Evolutionary conservation across 202 grass and related monocot species (phyloP), one percentile per base, ranked within the genome.

Genomic region (Tripidium arundinaceum): DNA sequence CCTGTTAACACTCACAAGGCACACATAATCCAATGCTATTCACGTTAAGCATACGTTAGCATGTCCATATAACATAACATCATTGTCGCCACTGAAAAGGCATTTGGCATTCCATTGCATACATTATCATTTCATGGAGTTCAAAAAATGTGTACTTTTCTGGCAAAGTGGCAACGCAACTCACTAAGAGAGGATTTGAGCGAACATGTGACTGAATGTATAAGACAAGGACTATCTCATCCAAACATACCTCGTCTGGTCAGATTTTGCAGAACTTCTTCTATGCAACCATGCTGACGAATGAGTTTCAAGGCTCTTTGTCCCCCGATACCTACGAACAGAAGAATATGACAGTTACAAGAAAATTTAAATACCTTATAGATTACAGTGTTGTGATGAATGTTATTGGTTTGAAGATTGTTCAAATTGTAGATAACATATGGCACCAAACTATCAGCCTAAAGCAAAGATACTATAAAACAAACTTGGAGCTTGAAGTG

Each of bases 281-380:
- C n/a, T n/a, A n/a, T n/a, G 74, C 79, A 89, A 82, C 92, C 88
- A 86, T 94, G 81, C 49, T 94, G 75, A 37, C 88, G 88, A 71
- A 98, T 94, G 86, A 98, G 90, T 87, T 98, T 98, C 72, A 94
- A 83, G 57, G 92, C 91, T 67, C 85, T 92, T 81, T 94, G 94
- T 77, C 92, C 92, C 59, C 94, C 94, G 80, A 98, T 98, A 74
- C 94, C 94, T 98, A 86, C 40, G 21, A 41, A 74, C 54, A 60
- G 14, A 79, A 61, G 40, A 72, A 57, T 15, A 26, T 39, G 37
- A 43, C 67, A 80, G 8, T 54, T 72, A 72, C 65, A 68, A 14
- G 16, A 76, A 69, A 61, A 11, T 52, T 70, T 37, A 75, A 42
- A 76, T 42, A 27, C 36, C 6, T 73, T 71, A 79, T 72, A 74